Evolutionary conservation across 1,284 basidiomycete species (phyloP).

Genomic region (Schizophyllum commune): DNA sequence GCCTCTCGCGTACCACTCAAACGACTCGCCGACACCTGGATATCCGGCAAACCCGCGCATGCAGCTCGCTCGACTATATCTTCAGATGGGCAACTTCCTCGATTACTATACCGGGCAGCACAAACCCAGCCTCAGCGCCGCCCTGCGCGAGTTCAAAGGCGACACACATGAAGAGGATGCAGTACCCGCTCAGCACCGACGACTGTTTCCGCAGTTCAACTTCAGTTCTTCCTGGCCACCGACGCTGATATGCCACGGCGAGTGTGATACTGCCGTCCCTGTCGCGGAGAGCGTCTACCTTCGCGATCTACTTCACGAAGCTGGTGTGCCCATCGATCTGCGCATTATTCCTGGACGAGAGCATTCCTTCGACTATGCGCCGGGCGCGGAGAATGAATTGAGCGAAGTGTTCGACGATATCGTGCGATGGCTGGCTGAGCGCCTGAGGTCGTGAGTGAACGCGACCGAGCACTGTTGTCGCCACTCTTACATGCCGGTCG

Average conservation of each 20-base stretch:
- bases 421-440: neutral
- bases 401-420: slow-evolving; percentile 25
- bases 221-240: slow-evolving; percentile 41
- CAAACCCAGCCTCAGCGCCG: slow-evolving; percentile 41
- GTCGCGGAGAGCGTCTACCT: slow-evolving; percentile 39
- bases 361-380: slow-evolving; percentile 50
- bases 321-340: slow-evolving; percentile 31
- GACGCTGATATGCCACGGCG: slow-evolving; percentile 48
- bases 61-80: slow-evolving; percentile 47
- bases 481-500: too few relatives aligned
- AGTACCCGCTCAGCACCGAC: slow-evolving; percentile 31
- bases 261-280: slow-evolving; percentile 44
- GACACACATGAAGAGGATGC: slow-evolving; percentile 9
- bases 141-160: slow-evolving; percentile 18
- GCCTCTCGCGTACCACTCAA: slow-evolving; percentile 38
- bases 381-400: slow-evolving; percentile 29
- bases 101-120: slow-evolving; percentile 57
- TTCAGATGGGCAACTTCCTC: slow-evolving; percentile 49
- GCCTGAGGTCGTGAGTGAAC: neutral
- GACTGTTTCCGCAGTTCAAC: slow-evolving; percentile 47
- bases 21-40: slow-evolving; percentile 38
- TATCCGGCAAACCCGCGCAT: slow-evolving; percentile 56
- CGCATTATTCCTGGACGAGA: slow-evolving; percentile 39
- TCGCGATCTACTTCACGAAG: slow-evolving; percentile 26
- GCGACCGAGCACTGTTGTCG: too few relatives aligned